Evolutionary conservation across 345 rosid genomes (phyloP), one percentile per base, ranked within the genome.

Genomic region (Euphorbia lathyris): DNA sequence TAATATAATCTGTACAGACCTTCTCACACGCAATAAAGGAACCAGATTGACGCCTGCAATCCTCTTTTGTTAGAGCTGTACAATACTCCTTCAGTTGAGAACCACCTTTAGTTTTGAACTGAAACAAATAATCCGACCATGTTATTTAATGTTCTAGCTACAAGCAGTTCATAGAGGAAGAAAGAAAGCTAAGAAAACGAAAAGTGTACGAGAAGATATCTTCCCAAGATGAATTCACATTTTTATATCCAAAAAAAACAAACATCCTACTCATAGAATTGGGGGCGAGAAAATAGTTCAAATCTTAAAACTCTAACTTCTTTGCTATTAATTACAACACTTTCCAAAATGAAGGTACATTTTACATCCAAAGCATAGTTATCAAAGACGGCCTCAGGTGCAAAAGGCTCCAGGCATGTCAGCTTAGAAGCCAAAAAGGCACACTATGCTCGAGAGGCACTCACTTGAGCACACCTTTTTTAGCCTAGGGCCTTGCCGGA

Each of bases 91-190:
- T 95, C 65, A 95, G 85, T 79, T 90, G 98, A 36, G 98, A 90
- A 59, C 99, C 99, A 58, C 98, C 99, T 92, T 92, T 92, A 68
- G 97, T 88, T 85, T 90, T 95, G 79, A 95, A 95, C 98, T 95
- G 86, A 48, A 67, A 75, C 66, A 36, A 69, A 67, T 61, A 40
- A 75, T 66, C 59, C 34, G 29, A 70, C 23, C n/a, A 20, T 3
- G 72, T 71, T 58, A 67, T 71, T 75, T 47, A 34, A 4, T 17
- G 60, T 9, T 47, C 30, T 30, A 13, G 11, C 47, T 19, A 42
- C 36, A 7, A 34, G 77, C 58, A 51, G 36, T 43, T 47, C 43
- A 47, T n/a, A 12, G 20, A 38, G 17, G 5, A 38, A 30, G 13
- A 40, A 7, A 47, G 13, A 32, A 65, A 40, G 23, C 56, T 51